Percentiles rank a stretch among this genome's conserved stretches.
Evolutionary conservation across 768 basidiomycete species (phyloP).

Genomic region (Solioccasus polychromus): DNA sequence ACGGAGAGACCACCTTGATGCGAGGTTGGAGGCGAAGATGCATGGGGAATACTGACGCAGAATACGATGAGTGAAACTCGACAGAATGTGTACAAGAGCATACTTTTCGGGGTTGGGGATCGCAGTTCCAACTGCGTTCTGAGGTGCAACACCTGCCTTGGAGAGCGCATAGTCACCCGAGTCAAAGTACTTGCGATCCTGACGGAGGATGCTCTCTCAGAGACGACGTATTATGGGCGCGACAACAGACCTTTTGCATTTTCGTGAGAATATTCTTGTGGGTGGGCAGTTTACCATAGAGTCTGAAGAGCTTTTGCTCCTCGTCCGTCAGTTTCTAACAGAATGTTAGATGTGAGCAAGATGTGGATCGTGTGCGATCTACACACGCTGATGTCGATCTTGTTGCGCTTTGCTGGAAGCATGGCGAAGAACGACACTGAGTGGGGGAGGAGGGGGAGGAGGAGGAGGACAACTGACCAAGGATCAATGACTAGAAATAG

Average conservation of each 20-base stretch:
- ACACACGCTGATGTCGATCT: constrained; percentile 91
- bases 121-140: constrained; percentile 87
- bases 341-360: constrained; percentile 15
- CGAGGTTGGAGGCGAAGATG: constrained; percentile 63
- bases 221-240: background rate
- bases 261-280: constrained; percentile 92
- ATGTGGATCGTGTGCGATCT: constrained; percentile 1
- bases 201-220: constrained; percentile 9
- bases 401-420: constrained; percentile 81
- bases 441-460: background rate
- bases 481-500: constrained; percentile 17
- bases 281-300: constrained; percentile 92
- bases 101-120: constrained; percentile 98
- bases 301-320: constrained; percentile 90
- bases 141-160: constrained; percentile 89
- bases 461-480: background rate
- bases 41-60: constrained; percentile 77
- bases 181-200: constrained; percentile 99
- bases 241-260: constrained; percentile 81
- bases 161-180: constrained; percentile 98
- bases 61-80: background rate
- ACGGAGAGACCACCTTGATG: constrained; percentile 59
- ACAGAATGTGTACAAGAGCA: constrained; percentile 26
- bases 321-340: constrained; percentile 75
- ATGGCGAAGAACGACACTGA: constrained; percentile 38